Evolutionary conservation across 352 stramenopile species (phyloP).

Genomic region (Globisporangium splendens): DNA sequence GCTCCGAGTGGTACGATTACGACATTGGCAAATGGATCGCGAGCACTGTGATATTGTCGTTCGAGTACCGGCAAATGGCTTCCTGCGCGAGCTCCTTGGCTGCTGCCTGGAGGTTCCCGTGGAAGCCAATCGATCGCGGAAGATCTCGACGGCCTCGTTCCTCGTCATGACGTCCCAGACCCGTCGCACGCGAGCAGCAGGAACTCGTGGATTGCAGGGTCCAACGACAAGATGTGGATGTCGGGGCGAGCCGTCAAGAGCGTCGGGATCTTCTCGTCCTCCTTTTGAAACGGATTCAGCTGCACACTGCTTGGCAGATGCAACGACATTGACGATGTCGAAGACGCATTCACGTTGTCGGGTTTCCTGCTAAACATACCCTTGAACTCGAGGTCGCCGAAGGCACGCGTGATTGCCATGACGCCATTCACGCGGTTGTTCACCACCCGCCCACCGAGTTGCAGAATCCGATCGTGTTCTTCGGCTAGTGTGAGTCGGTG

Average conservation of each 20-base stretch:
- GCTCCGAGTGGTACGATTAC: not conserved
- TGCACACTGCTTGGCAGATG: slow-evolving; percentile 15
- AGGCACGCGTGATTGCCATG: slow-evolving; percentile 82
- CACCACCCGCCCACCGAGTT: slow-evolving; percentile 56
- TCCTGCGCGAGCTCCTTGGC: slow-evolving; percentile 73
- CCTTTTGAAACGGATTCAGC: slow-evolving; percentile 30
- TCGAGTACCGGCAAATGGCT: slow-evolving; percentile 65
- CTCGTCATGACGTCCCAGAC: slow-evolving; percentile 81
- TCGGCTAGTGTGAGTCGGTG: slow-evolving; percentile 48
- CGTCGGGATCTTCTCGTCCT: slow-evolving; percentile 50
- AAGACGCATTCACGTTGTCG: slow-evolving; percentile 9
- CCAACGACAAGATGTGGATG: slow-evolving; percentile 31
- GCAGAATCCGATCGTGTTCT: slow-evolving; percentile 54
- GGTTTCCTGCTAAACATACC: slow-evolving; percentile 23
- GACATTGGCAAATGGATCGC: slow-evolving; percentile 7
- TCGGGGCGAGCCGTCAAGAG: slow-evolving; percentile 57
- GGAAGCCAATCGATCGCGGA: slow-evolving; percentile 46
- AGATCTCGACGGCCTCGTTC: slow-evolving; percentile 52
- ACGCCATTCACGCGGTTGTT: slow-evolving; percentile 85
- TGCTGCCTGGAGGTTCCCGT: slow-evolving; percentile 54
- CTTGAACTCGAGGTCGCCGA: slow-evolving; percentile 86
- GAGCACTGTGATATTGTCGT: slow-evolving; percentile 82
- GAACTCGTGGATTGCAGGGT: slow-evolving; percentile 48
- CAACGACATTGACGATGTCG: slow-evolving; percentile 5
- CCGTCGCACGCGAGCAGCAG: slow-evolving; percentile 80